phyloP scores from a whole-genome alignment of 169 alveolate genomes.

The Cardiosporidium cionae region DNA sequence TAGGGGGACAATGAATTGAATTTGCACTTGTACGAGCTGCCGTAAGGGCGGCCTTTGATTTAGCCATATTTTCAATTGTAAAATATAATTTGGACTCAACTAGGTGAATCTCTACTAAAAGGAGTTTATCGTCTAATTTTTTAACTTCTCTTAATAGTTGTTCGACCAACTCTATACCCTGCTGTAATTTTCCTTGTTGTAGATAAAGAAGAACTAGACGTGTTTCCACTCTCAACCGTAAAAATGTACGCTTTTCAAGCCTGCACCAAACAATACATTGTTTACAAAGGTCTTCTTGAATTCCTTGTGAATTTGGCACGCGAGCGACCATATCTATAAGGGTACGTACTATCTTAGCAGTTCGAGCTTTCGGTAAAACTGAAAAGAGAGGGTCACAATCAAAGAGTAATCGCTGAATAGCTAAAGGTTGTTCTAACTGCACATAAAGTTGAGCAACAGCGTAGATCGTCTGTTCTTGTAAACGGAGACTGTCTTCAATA shows the following conservation, averaged over 20 bases:
- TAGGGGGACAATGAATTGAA: conserved; percentile 87
- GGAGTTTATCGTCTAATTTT: conserved; percentile 85
- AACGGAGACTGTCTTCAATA: no score
- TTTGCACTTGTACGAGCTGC: conserved; percentile 86
- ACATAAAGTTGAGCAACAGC: neutral
- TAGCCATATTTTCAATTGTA: conserved; percentile 75
- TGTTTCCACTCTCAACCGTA: conserved; percentile 75
- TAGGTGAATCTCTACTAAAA: conserved; percentile 79
- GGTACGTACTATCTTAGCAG: conserved; percentile 49
- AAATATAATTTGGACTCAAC: conserved; percentile 80
- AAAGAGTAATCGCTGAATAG: neutral
- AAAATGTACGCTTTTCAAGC: conserved; percentile 75
- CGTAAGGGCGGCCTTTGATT: conserved; percentile 80
- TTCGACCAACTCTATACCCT: conserved; percentile 65
- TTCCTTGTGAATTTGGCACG: conserved; percentile 47
- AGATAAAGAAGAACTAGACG: conserved; percentile 71
- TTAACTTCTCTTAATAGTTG: conserved; percentile 74
- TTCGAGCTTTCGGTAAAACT: conserved; percentile 54
- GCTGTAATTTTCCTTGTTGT: conserved; percentile 15
- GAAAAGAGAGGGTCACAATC: conserved; percentile 36
- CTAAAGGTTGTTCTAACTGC: neutral
- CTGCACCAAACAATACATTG: conserved; percentile 83
- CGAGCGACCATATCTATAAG: conserved; percentile 50
- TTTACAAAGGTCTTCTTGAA: conserved; percentile 71
- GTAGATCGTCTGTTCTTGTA: neutral